Base-by-base conservation (phyloP, 352 stramenopile species). In the Phytophthora constricta region DNA sequence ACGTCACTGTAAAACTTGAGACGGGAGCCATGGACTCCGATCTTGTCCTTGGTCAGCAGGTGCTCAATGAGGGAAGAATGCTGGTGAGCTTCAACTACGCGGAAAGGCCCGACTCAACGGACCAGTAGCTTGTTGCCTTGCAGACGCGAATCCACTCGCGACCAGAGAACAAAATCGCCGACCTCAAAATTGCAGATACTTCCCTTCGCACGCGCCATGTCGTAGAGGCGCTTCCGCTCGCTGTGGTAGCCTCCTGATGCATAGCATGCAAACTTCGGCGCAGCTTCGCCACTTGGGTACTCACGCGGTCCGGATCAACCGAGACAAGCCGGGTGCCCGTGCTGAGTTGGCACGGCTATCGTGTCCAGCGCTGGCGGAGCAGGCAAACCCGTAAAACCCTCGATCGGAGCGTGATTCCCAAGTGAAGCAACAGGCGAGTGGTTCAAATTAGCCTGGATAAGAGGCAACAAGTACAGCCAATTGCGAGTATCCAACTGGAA, bases 371-470 rank as follows among this genome's bases (percentile, higher is more conserved):
- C 34, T 3, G 33, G 39, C 2, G 37, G 51, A 1, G 51, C 19
- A 26, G 51, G 22, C 11, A 37, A 37, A 37, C 31, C 31, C 31
- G 11, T 5, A 11, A 37, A 37, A 5, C 5, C 5, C 31, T 37
- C 57, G n/a, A 31, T 4, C 10, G 27, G 58, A 16, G 25, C 22
- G 17, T 46, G 19, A 25, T 48, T 48, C 20, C 14, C 43, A 16
- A 65, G 42, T 9, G 37, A 52, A n/a, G 34, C 46, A 2, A 65
- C 58, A 4, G 58, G 27, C n/a, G 45, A 33, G 25, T 58, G 58
- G 23, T 65, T 65, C 5, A 65, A 39, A 28, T 52, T 60, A 19
- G 19, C 49, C 19, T 57, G 42, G 20, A 65, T 43, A 25, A 57
- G 10, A 39, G 46, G 58, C 19, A 65, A 17, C 22, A 65, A 27